Conservation (phyloP, 192 early-diverging fungal species). For the Backusella sp. region DNA sequence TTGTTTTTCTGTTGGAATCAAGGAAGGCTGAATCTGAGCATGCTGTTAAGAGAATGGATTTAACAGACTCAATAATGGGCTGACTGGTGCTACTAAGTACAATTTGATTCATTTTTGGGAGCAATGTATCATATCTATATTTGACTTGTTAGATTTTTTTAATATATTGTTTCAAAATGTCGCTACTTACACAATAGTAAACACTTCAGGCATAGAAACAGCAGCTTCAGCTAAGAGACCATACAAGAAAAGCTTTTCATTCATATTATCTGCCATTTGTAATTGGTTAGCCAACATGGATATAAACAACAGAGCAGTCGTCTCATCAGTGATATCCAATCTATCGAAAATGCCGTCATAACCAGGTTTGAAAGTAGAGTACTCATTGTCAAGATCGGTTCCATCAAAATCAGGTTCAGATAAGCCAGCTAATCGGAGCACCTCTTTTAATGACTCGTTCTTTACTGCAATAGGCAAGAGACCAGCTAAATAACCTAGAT, state of each 20-base stretch:
- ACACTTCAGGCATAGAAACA: conserved; percentile 66
- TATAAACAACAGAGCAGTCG: conserved; percentile 60
- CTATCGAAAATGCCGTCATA: conserved; percentile 68
- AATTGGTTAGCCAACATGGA: conserved; percentile 71
- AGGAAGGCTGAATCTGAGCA: conserved; percentile 46
- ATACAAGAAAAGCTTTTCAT: conserved; percentile 73
- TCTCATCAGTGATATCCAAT: conserved; percentile 63
- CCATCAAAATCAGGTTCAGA: conserved; percentile 39
- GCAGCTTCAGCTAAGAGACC: conserved; percentile 77
- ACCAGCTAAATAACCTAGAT: conserved; percentile 78
- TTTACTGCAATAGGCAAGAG: conserved; percentile 76
- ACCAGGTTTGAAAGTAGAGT: conserved; percentile 37
- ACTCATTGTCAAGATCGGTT: conserved; percentile 4
- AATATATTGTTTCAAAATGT: background rate
- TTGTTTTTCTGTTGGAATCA: conserved; percentile 36
- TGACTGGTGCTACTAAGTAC: conserved; percentile 62
- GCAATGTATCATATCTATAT: conserved; percentile 62
- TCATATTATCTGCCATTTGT: conserved; percentile 69
- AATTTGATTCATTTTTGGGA: conserved; percentile 74
- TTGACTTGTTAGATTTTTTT: background rate
- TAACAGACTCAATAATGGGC: conserved; percentile 67
- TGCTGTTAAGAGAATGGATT: conserved; percentile 69
- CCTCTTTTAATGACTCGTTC: conserved; percentile 64
- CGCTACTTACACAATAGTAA: conserved; percentile 66
- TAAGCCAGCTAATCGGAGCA: conserved; percentile 54